Percentiles rank a stretch among this genome's conserved stretches.
These are phyloP conservation scores for Mucor ambiguus DNA, from an alignment of 371 early-diverging fungal genomes.

Conservation along the genomic window DNA sequence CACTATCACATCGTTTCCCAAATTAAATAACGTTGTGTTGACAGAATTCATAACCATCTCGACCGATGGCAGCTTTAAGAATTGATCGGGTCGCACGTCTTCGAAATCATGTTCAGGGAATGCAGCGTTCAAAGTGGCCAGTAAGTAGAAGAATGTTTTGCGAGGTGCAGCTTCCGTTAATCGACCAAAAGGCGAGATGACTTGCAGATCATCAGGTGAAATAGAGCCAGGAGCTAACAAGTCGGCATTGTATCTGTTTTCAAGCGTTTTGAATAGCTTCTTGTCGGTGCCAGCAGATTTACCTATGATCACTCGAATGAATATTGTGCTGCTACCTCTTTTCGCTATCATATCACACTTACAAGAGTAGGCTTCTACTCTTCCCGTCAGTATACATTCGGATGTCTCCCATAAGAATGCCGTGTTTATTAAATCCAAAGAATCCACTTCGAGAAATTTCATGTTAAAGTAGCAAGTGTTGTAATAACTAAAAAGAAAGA, in stretches of 20 bases:
- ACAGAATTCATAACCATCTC: conserved; percentile 77
- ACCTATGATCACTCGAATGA: conserved; percentile 49
- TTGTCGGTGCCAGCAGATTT: conserved; percentile 90
- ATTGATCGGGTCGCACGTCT: conserved; percentile 86
- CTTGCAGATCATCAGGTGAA: conserved; percentile 60
- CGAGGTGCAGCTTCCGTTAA: conserved; percentile 76
- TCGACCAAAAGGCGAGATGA: conserved; percentile 82
- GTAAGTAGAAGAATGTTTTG: conserved; percentile 87
- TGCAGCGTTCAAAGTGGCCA: conserved; percentile 90
- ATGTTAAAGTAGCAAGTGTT: conserved; percentile 9
- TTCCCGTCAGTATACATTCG: conserved; percentile 68
- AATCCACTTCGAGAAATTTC: conserved; percentile 53
- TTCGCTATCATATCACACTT: conserved; percentile 30
- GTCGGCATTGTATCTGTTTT: conserved; percentile 72
- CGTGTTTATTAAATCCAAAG: conserved; percentile 59
- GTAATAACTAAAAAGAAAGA: conserved; percentile 4
- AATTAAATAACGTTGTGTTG: conserved; percentile 83
- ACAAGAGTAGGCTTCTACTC: conserved; percentile 92
- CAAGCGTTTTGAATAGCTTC: conserved; percentile 82
- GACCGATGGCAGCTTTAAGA: conserved; percentile 74
- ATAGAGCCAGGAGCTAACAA: conserved; percentile 47
- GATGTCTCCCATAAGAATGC: conserved; percentile 63
- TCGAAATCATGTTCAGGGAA: conserved; percentile 97
- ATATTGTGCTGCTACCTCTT: background rate
- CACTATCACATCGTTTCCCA: conserved; percentile 69